Conservation (phyloP, 768 basidiomycete genomes). For the Suillus alpinus region DNA sequence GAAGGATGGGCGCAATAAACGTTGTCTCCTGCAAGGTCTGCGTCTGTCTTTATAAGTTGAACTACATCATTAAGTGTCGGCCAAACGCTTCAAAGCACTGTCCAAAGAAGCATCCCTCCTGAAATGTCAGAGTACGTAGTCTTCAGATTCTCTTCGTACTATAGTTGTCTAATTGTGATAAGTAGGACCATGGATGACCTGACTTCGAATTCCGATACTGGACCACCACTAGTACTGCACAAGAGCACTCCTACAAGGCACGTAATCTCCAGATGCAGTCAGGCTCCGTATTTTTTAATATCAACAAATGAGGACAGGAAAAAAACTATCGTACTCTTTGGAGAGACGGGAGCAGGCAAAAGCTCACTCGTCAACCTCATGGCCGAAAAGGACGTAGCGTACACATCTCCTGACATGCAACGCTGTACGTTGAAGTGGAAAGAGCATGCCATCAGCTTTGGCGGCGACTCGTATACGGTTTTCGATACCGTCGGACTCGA, state of each 20-base stretch:
- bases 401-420: conserved; percentile 28
- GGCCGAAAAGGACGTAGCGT: conserved; percentile 25
- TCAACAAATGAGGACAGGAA: not conserved
- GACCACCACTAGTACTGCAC: no score
- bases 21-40: not conserved
- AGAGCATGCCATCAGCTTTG: conserved; percentile 18
- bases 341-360: conserved; percentile 36
- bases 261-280: not conserved
- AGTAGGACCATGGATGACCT: no score
- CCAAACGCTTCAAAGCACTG: no score
- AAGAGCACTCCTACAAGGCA: no score
- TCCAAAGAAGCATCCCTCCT: no score
- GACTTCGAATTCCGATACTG: no score
- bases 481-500: conserved; percentile 37
- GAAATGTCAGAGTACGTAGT: no score
- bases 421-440: conserved; percentile 37
- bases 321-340: conserved; percentile 31
- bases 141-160: no score
- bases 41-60: not conserved
- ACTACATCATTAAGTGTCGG: not conserved
- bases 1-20: not conserved
- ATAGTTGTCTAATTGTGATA: no score
- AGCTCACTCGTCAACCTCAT: conserved; percentile 46
- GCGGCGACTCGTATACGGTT: conserved; percentile 19
- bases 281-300: not conserved